These are phyloP conservation scores for Eucalyptus erythrocorys DNA, from an alignment of 345 rosid species.

Conservation along the genomic window DNA sequence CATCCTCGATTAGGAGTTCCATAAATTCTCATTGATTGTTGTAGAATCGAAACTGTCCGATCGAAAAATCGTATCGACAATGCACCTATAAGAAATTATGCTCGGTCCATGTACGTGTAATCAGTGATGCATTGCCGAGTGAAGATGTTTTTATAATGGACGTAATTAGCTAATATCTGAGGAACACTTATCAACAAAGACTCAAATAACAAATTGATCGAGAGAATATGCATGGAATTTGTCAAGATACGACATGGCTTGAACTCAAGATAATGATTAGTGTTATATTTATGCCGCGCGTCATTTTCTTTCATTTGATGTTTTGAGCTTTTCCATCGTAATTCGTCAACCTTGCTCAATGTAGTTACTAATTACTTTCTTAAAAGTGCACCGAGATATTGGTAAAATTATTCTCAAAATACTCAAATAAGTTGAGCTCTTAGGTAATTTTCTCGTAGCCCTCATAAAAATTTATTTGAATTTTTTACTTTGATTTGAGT, in stretches of 20 bases:
- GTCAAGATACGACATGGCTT: neutral
- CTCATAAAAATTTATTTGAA: neutral
- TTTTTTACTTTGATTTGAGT: neutral
- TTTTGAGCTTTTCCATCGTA: neutral
- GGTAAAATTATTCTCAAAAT: neutral
- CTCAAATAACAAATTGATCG: neutral
- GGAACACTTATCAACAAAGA: neutral
- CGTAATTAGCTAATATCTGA: neutral
- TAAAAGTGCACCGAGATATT: neutral
- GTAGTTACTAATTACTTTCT: neutral
- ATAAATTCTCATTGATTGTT: too few relatives aligned
- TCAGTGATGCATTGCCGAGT: neutral
- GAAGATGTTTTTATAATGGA: neutral
- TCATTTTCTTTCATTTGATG: neutral
- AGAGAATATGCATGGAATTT: neutral
- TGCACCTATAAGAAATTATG: too few relatives aligned
- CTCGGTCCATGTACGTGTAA: neutral
- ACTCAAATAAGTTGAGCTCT: neutral
- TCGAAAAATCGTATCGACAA: too few relatives aligned
- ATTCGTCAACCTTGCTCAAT: neutral
- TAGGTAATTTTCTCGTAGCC: neutral
- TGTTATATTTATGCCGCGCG: accelerated
- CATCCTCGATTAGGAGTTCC: too few relatives aligned
- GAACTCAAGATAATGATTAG: neutral
- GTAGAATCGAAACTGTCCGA: too few relatives aligned